Evolutionary conservation across 1,284 basidiomycete species (phyloP), one percentile per base, ranked within the genome.

Genomic region (Pseudozyma hubeiensis): DNA sequence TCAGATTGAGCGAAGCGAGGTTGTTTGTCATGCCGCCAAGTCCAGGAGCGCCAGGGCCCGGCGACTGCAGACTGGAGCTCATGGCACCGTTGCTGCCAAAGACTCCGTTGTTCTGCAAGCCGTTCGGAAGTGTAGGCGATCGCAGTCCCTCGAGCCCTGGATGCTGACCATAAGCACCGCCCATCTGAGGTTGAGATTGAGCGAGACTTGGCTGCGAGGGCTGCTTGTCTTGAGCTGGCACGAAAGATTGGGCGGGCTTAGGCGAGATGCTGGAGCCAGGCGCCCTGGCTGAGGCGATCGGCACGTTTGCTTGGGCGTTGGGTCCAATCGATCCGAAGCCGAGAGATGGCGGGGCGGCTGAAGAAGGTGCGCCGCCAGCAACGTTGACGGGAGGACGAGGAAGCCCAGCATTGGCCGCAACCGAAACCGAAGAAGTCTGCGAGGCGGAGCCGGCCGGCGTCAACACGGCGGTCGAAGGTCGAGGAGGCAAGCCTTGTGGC

Each of bases 401-500:
- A 34, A 75, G 33, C 3, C 77, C 78, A 19, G 69, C 67, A 39
- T 70, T 73, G 40, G 75, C 69, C 14, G 75, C 62, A 11, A 68
- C 61, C 14, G 70, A 68, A 10, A 64, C 59, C 7, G 69, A 73
- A 37, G 75, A 74, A 30, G 56, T 48, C 17, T 74, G 69, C 49
- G 69, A 70, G 1, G 62, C 53, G 4, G 54, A 50, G 31, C 63
- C 63, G 9, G 55, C 40, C 14, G 76, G 62, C 40, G 74, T 73
- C 44, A 71, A 37, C 10, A 78, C 74, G 43, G 69, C 55, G 24
- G 67, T 73, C 14, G 70, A 61, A 7, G 77, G 79, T 8, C 79
- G 65, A 48, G 77, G 72, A 30, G 77, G 79, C 59, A 79, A 53
- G 10, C 79, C 77, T 46, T 78, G 75, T 17, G 78, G 77, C 9